Conservation (phyloP, 148 eudicot species). For the Nepenthes mirabilis region DNA sequence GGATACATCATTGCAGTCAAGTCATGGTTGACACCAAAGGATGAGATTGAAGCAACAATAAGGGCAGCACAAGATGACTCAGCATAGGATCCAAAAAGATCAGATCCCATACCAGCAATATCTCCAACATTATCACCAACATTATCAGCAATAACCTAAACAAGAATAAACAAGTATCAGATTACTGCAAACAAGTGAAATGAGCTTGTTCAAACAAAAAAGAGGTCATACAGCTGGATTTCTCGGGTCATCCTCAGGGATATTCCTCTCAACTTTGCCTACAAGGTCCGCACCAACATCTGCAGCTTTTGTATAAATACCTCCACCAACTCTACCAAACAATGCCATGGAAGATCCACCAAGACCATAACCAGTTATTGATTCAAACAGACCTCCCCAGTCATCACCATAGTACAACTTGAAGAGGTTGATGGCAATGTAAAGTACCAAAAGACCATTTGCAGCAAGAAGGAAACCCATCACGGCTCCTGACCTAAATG, state of each 20-base stretch:
- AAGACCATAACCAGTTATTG: conserved; percentile 91
- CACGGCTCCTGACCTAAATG: conserved; percentile 96
- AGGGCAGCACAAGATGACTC: conserved; percentile 96
- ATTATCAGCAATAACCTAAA: conserved; percentile 92
- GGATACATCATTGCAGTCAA: conserved; percentile 76
- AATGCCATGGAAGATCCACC: conserved; percentile 98
- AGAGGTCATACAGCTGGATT: conserved; percentile 64
- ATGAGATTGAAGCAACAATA: conserved; percentile 85
- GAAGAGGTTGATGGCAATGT: conserved; percentile 63
- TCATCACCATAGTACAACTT: conserved; percentile 90
- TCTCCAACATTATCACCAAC: conserved; percentile 97
- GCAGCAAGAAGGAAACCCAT: conserved; percentile 97
- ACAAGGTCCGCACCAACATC: conserved; percentile 98
- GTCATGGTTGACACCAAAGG: conserved; percentile 72
- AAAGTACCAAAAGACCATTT: conserved; percentile 75
- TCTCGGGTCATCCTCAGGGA: conserved; percentile 92
- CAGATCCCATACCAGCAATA: conserved; percentile 97
- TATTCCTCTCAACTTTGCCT: conserved; percentile 85
- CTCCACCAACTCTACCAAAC: conserved; percentile 93
- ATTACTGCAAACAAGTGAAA: not conserved
- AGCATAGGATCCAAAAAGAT: conserved; percentile 92
- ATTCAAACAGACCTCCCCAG: conserved; percentile 90
- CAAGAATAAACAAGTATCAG: conserved; percentile 2
- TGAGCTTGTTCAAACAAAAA: not conserved
- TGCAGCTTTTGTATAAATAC: conserved; percentile 90